A percentile compares a stretch with the other conserved stretches of the same genome.
phyloP scores from a whole-genome alignment of 108 stramenopile genomes.

The Pseudonitzschia multiseries region DNA sequence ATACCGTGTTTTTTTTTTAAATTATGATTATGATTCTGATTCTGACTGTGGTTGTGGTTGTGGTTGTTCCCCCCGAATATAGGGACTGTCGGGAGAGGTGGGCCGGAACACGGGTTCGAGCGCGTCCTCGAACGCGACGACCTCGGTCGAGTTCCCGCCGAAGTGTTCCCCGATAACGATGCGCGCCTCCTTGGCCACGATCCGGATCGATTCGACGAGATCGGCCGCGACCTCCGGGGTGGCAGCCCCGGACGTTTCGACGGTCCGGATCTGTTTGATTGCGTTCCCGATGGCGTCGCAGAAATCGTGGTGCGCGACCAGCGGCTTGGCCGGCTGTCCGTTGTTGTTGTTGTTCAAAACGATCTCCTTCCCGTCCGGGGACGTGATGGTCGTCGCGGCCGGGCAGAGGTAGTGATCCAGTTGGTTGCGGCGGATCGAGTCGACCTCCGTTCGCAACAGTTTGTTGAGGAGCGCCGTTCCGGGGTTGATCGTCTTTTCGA shows the following conservation, averaged over 20 bases:
- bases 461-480: constrained; percentile 84
- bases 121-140: constrained; percentile 60
- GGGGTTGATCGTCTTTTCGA: constrained; percentile 76
- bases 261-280: constrained; percentile 72
- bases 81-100: constrained; percentile 47
- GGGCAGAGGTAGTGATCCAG: constrained; percentile 74
- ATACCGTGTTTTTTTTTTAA: too few relatives aligned
- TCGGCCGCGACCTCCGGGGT: constrained; percentile 56
- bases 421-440: constrained; percentile 78
- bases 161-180: constrained; percentile 62
- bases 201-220: constrained; percentile 71
- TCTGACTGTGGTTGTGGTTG: too few relatives aligned
- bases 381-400: constrained; percentile 58
- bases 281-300: constrained; percentile 60
- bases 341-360: constrained; percentile 37
- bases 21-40: too few relatives aligned
- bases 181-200: constrained; percentile 78
- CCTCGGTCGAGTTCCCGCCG: constrained; percentile 64
- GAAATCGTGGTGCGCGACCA: constrained; percentile 69
- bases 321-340: constrained; percentile 21
- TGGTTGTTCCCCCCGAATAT: constrained; percentile 46
- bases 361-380: constrained; percentile 76
- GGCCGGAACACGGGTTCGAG: constrained; percentile 84
- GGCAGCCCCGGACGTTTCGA: constrained; percentile 67
- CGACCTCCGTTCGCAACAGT: constrained; percentile 65